These are phyloP conservation scores for Aspergillus costaricaensis DNA, from an alignment of 2,329 filamentous ascomycete species.

Conservation along the genomic window DNA sequence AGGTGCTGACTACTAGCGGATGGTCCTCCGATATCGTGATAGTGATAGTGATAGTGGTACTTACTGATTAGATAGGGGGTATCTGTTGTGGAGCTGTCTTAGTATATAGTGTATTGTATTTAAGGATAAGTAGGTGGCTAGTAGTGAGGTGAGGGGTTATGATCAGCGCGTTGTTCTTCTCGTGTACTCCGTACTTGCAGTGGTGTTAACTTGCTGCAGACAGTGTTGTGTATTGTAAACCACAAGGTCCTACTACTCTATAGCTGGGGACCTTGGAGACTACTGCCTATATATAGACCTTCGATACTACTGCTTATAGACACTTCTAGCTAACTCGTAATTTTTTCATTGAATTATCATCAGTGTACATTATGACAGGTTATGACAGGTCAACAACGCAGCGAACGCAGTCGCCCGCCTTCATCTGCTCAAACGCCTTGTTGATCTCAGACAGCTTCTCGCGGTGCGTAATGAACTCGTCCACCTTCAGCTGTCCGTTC, in stretches of 20 bases:
- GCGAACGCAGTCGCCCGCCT: constrained; percentile 93
- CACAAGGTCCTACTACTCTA: neutral
- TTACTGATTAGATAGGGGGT: neutral
- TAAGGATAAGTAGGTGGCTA: too few relatives aligned
- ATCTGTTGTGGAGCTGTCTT: neutral
- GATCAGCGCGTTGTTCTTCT: too few relatives aligned
- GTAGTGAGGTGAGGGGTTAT: too few relatives aligned
- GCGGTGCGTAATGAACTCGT: constrained; percentile 98
- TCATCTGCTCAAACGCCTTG: constrained; percentile 88
- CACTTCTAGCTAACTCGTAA: neutral
- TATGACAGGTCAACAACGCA: constrained; percentile 70
- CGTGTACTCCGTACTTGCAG: too few relatives aligned
- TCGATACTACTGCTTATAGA: neutral
- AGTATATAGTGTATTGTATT: too few relatives aligned
- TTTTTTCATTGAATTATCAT: neutral
- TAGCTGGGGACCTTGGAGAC: neutral
- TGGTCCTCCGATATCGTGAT: neutral
- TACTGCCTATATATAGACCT: neutral
- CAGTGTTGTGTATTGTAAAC: neutral
- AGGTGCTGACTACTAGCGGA: neutral
- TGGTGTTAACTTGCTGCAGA: neutral
- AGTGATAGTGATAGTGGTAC: neutral
- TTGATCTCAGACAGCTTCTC: constrained; percentile 83
- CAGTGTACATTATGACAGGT: constrained; percentile 39
- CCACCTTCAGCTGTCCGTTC: constrained; percentile 87